Evolutionary conservation across 148 eudicot species (phyloP).

Genomic region (Rhododendron ovatum): DNA sequence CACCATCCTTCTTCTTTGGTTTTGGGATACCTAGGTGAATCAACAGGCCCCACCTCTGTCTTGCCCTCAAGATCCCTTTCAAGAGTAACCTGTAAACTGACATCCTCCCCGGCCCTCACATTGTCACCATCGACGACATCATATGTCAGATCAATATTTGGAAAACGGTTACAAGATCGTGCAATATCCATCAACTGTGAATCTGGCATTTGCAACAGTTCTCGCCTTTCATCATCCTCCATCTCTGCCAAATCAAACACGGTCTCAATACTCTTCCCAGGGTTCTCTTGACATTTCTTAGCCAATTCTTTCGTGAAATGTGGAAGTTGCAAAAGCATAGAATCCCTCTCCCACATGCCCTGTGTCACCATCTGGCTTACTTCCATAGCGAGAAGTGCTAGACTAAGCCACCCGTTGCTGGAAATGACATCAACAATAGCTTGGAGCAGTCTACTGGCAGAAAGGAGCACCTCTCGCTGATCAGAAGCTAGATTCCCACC

Average conservation of each 20-base stretch:
- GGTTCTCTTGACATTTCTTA: slow-evolving; percentile 73
- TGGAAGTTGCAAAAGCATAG: slow-evolving; percentile 87
- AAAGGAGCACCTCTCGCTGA: slow-evolving; percentile 72
- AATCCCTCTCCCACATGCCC: slow-evolving; percentile 97
- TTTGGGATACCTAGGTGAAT: slow-evolving; percentile 69
- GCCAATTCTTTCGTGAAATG: slow-evolving; percentile 78
- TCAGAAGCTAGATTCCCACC: slow-evolving; percentile 77
- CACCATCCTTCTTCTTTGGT: slow-evolving; percentile 89
- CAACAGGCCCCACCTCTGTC: slow-evolving; percentile 66
- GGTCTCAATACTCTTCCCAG: slow-evolving; percentile 63
- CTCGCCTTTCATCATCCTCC: slow-evolving; percentile 74
- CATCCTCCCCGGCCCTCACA: slow-evolving; percentile 49
- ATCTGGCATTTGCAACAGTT: slow-evolving; percentile 66
- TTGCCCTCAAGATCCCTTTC: slow-evolving; percentile 74
- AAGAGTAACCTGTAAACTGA: slow-evolving; percentile 50
- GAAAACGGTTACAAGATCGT: slow-evolving; percentile 68
- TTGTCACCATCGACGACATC: slow-evolving; percentile 47
- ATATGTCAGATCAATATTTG: slow-evolving; percentile 68
- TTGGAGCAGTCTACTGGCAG: slow-evolving; percentile 72
- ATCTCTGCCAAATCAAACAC: slow-evolving; percentile 81
- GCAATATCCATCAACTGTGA: slow-evolving; percentile 70
- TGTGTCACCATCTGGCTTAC: slow-evolving; percentile 96
- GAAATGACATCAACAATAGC: slow-evolving; percentile 94
- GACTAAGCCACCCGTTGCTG: slow-evolving; percentile 83
- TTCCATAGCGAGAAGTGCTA: slow-evolving; percentile 89